These are phyloP conservation scores for Penicillium nordicum DNA, from an alignment of 2,329 filamentous ascomycete genomes.

Conservation along the genomic window DNA sequence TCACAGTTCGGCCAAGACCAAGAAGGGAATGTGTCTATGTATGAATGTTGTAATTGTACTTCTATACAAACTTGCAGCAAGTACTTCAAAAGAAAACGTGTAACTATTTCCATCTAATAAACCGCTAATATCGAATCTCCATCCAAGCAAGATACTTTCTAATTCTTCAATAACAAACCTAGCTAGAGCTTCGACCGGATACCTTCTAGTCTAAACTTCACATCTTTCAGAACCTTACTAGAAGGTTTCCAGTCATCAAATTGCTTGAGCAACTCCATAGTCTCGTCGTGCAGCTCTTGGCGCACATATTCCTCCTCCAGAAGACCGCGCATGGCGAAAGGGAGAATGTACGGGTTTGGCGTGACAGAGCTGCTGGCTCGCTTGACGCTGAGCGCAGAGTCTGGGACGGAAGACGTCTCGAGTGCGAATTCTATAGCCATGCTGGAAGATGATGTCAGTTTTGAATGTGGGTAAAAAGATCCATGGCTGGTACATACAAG, in stretches of 20 bases:
- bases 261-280: constrained; percentile 71
- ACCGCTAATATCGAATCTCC: not conserved
- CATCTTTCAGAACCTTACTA: constrained; percentile 89
- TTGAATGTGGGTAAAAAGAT: not conserved
- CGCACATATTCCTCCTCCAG: constrained; percentile 89
- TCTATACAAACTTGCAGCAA: not conserved
- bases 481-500: constrained; percentile 49
- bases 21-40: not conserved
- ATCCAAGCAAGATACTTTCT: not conserved
- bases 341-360: constrained; percentile 83
- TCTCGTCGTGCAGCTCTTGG: constrained; percentile 73
- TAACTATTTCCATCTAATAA: not conserved
- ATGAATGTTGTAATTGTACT: not conserved
- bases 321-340: constrained; percentile 92
- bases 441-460: constrained; percentile 32
- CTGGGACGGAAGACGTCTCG: constrained; percentile 61
- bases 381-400: constrained; percentile 50
- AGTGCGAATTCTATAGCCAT: constrained; percentile 70
- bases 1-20: not conserved
- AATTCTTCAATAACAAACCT: constrained; percentile 8
- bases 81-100: not conserved
- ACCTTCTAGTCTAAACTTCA: constrained; percentile 89
- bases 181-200: constrained; percentile 76
- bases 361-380: constrained; percentile 43
- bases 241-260: constrained; percentile 92